phyloP scores from a whole-genome alignment of 2,329 filamentous ascomycete genomes.

The Alternaria arbusti region DNA sequence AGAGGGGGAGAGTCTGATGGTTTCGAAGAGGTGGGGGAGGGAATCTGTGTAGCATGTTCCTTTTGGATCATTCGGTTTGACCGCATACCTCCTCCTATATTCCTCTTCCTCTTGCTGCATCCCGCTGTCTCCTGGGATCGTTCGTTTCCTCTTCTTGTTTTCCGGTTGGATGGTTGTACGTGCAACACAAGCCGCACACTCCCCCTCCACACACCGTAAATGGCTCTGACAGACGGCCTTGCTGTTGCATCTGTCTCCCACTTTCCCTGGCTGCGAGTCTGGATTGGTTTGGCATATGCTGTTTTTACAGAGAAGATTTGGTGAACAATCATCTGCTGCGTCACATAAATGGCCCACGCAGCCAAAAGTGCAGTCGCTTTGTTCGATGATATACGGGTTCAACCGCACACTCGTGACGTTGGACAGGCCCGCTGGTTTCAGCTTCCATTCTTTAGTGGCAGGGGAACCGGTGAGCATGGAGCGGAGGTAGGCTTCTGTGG shows the following conservation, averaged over 20 bases:
- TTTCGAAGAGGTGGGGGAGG: conserved; percentile 12
- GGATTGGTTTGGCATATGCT: conserved; percentile 32
- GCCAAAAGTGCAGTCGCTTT: conserved; percentile 39
- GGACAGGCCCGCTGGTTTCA: conserved; percentile 14
- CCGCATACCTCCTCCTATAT: not conserved
- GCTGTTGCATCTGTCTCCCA: conserved; percentile 34
- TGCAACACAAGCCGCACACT: conserved; percentile 27
- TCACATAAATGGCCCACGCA: conserved; percentile 41
- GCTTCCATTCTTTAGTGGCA: not conserved
- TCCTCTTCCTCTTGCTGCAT: not conserved
- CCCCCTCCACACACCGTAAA: conserved; percentile 27
- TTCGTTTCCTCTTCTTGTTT: not conserved
- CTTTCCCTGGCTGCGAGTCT: conserved; percentile 32
- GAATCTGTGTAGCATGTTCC: conserved; percentile 29
- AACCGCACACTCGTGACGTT: conserved; percentile 26
- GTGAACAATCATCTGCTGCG: conserved; percentile 33
- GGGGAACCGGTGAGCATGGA: conserved; percentile 3
- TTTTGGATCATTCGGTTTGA: conserved; percentile 12
- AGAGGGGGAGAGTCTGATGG: not conserved
- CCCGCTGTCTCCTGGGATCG: conserved; percentile 5
- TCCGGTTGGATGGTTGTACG: conserved; percentile 22
- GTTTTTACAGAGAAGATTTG: conserved; percentile 41
- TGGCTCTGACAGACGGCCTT: conserved; percentile 38
- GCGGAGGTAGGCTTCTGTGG: not conserved
- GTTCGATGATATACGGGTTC: conserved; percentile 41